Base-by-base conservation (phyloP, 2,329 filamentous ascomycete species). In the Ascochyta lentis region DNA sequence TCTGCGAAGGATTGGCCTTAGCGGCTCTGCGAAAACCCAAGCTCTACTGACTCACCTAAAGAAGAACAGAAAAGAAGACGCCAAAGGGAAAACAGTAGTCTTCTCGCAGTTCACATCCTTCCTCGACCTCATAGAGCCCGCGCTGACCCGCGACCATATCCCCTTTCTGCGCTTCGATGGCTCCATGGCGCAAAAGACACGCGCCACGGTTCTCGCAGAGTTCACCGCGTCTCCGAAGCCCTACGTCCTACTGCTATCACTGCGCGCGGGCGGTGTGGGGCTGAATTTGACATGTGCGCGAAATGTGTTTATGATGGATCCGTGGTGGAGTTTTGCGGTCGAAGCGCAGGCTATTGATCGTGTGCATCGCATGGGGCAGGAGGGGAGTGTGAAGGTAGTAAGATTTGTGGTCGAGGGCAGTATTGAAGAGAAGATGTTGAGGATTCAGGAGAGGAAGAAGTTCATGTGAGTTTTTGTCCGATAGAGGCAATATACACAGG, bases 21-120 rank as follows among this genome's bases (percentile, higher is more conserved):
- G 87, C 51, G 95, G 92, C 0, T 96, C 92, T 0, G 91, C 95
- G 42, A 99, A 99, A 75, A 90, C 98, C 12, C 86, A 90, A 40
- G 85, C 90, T 0, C 82, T 99, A 5, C 83, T 97, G 60, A 84
- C 81, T 4, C 87, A 95, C 56, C 84, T 99, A 5, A 89, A 89
- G 38, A 78, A 80, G 1, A 77, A 96, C 7, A 86, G 89, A 9
- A 83, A 81, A 52, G 82, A 86, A 45, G 80, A 89, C n/a, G 84
- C 88, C 0, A 81, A 76, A 5, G 89, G 89, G 44, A 98, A 97
- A 77, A 92, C 90, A 0, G 93, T 98, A 22, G 88, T 99, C 29
- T 99, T 99, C 78, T 95, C 90, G 53, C 95, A 99, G 76, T 99
- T 99, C 75, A 99, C 95, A 0, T 96, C 93, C 0, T 99, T 98